phyloP scores from a whole-genome alignment of 2,329 filamentous ascomycete genomes.

The Monosporascus sp. region DNA sequence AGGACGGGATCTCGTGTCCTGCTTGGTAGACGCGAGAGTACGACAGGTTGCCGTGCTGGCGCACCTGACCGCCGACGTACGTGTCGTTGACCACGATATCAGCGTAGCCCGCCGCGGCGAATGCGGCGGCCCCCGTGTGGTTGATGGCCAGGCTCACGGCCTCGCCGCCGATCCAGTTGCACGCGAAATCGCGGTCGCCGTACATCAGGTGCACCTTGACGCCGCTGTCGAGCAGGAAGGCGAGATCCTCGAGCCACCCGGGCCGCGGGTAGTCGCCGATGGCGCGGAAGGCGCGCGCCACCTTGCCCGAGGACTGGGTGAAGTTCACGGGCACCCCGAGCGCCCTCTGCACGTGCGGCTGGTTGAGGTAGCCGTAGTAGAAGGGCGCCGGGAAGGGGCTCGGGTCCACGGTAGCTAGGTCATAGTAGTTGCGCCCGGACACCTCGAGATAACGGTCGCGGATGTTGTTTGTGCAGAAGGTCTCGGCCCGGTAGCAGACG shows the following conservation, averaged over 20 bases:
- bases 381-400: slow-evolving; percentile 50
- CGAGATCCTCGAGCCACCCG: slow-evolving; percentile 39
- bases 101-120: slow-evolving; percentile 56
- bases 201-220: slow-evolving; percentile 54
- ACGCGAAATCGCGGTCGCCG: slow-evolving; percentile 53
- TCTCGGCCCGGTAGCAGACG: slow-evolving; percentile 31
- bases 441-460: slow-evolving; percentile 19
- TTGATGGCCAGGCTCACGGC: slow-evolving; percentile 43
- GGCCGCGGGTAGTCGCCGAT: slow-evolving; percentile 27
- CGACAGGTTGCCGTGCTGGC: slow-evolving; percentile 64
- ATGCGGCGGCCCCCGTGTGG: slow-evolving; percentile 37
- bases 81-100: slow-evolving; percentile 57
- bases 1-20: slow-evolving; percentile 51
- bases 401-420: slow-evolving; percentile 45
- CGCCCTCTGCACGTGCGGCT: slow-evolving; percentile 49
- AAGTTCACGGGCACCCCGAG: slow-evolving; percentile 59
- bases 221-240: slow-evolving; percentile 50
- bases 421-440: slow-evolving; percentile 48
- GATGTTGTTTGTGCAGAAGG: slow-evolving; percentile 18
- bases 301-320: slow-evolving; percentile 38
- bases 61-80: slow-evolving; percentile 62
- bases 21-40: slow-evolving; percentile 56
- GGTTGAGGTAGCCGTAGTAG: slow-evolving; percentile 52
- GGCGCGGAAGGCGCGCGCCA: slow-evolving; percentile 38
- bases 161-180: slow-evolving; percentile 55